Evolutionary conservation across 1,284 basidiomycete species (phyloP).

Genomic region (Cryptococcus depauperatus): DNA sequence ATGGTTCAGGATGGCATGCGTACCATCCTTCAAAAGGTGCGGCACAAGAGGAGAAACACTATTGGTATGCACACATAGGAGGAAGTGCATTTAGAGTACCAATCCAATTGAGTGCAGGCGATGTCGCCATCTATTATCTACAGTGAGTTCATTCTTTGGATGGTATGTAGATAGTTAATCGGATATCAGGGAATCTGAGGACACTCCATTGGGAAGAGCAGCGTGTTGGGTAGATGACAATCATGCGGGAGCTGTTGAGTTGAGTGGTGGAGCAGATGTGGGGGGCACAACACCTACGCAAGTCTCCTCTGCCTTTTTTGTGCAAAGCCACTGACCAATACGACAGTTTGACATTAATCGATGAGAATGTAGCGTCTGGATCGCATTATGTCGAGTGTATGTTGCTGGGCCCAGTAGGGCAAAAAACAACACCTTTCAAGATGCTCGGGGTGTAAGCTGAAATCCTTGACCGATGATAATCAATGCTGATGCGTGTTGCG

Average conservation of each 20-base stretch:
- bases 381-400: slow-evolving; percentile 79
- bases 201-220: slow-evolving; percentile 48
- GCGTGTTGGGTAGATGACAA: slow-evolving; percentile 53
- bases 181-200: slow-evolving; percentile 65
- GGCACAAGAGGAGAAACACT: slow-evolving; percentile 55
- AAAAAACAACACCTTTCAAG: slow-evolving; percentile 60
- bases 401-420: slow-evolving; percentile 69
- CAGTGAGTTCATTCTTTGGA: slow-evolving; percentile 25
- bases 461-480: not conserved
- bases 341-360: slow-evolving; percentile 63
- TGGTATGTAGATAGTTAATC: slow-evolving; percentile 38
- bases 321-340: not conserved
- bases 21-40: slow-evolving; percentile 58
- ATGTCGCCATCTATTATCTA: slow-evolving; percentile 50
- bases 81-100: slow-evolving; percentile 64
- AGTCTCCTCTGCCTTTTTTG: slow-evolving; percentile 37
- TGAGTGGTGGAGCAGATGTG: slow-evolving; percentile 46
- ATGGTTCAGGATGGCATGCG: slow-evolving; percentile 77
- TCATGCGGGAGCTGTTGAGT: slow-evolving; percentile 45
- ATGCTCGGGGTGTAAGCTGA: slow-evolving; percentile 60
- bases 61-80: slow-evolving; percentile 76
- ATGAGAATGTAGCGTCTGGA: slow-evolving; percentile 63
- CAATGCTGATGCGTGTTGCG: not conserved
- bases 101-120: slow-evolving; percentile 47
- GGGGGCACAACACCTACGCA: slow-evolving; percentile 46